Base-by-base conservation (phyloP, 2,329 filamentous ascomycete species). In the Colletotrichum sp. region DNA sequence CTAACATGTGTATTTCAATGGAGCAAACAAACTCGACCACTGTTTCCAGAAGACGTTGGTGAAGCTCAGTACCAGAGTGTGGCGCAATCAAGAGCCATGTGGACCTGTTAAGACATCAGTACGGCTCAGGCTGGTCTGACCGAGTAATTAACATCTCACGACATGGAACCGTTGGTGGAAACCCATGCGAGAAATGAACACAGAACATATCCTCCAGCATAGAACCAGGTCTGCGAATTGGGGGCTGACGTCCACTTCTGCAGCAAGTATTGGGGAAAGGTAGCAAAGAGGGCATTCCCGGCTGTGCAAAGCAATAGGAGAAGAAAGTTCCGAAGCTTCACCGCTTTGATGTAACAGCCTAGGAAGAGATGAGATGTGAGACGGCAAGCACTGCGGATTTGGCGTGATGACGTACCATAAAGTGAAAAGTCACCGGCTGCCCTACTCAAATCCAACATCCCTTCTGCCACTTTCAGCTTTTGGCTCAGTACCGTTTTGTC, bases 191-290 rank as follows among this genome's bases (percentile, higher is more conserved):
- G 12, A 5, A 74, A 31, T 7, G 72, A 72, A 0, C 36, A 16
- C 1, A 74, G 16, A 1, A 74, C 24, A 21, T 74, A 72, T 4
- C 55, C 69, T 16, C 43, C 47, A 5, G 63, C n/a, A 11, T 72
- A 72, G 12, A 71, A 74, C 34, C 18, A 62, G 1, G 63, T 74
- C 13, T 74, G 33, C 0, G 58, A 62, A 5, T 12, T 18, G 8
- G 73, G 73, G 3, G 72, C 58, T 24, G 70, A 74, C 2, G 70
- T 70, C 75, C 75, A 76, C 8, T 61, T 47, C 11, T 71, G 65
- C 5, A 76, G 21, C 73, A 57, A 76, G 33, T 75, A 69, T 9
- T 72, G 75, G 4, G 67, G 66, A 5, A 73, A 66, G 2, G 72
- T 74, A 4, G 73, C 16, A 8, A 66, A 75, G 16, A 65, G 33